Percentiles rank a stretch among this genome's conserved stretches.
Conservation (phyloP, 768 basidiomycete genomes). For the Rubroboletus satanas region DNA sequence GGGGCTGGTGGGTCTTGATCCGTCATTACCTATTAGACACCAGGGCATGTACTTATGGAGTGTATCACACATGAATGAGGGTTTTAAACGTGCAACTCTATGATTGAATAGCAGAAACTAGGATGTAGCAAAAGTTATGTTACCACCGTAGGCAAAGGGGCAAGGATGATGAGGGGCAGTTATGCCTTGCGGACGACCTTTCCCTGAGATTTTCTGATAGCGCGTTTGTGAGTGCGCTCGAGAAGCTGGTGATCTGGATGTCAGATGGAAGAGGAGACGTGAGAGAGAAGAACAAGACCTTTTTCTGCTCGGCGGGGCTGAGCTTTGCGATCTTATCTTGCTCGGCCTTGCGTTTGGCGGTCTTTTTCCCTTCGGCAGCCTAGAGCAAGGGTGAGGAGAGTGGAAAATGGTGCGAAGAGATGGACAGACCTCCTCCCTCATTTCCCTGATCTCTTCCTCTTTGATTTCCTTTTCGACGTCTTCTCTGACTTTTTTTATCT, state of each 20-base stretch:
- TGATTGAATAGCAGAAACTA: slow-evolving; percentile 8
- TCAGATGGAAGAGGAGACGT: neutral
- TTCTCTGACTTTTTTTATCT: slow-evolving; percentile 71
- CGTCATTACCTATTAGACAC: slow-evolving; percentile 5
- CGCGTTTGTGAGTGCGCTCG: slow-evolving; percentile 75
- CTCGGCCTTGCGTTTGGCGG: slow-evolving; percentile 69
- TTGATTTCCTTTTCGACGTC: slow-evolving; percentile 66
- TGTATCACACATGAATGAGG: slow-evolving; percentile 13
- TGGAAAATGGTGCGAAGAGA: neutral
- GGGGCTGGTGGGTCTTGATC: slow-evolving; percentile 14
- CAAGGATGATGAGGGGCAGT: neutral
- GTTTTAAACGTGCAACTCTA: slow-evolving; percentile 6
- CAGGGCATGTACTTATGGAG: neutral
- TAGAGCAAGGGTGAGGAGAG: slow-evolving; percentile 19
- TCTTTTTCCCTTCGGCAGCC: slow-evolving; percentile 63
- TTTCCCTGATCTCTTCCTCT: slow-evolving; percentile 62
- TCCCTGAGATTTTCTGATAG: slow-evolving; percentile 64
- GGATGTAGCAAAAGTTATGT: neutral
- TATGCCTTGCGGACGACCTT: slow-evolving; percentile 43
- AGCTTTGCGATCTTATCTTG: slow-evolving; percentile 70
- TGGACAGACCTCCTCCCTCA: slow-evolving; percentile 60
- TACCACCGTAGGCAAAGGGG: neutral
- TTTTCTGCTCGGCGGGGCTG: slow-evolving; percentile 78
- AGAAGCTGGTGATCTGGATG: slow-evolving; percentile 40
- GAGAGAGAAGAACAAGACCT: slow-evolving; percentile 40